These are phyloP conservation scores for Cystobasidium slooffiae DNA, from an alignment of 1,284 basidiomycete species.

Conservation along the genomic window DNA sequence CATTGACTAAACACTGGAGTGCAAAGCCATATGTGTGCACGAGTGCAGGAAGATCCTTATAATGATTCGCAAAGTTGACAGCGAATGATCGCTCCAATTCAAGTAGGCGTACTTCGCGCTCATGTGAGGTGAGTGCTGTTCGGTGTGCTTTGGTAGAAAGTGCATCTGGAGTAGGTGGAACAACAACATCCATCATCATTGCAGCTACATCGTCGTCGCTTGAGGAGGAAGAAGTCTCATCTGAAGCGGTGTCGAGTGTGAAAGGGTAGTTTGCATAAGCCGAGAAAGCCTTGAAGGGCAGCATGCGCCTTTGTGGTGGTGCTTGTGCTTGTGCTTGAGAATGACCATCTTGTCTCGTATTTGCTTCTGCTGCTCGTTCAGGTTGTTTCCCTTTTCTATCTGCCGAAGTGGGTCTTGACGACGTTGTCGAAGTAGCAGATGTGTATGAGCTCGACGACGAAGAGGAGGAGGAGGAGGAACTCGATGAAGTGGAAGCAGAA, in stretches of 20 bases:
- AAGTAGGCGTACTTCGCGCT: constrained; percentile 72
- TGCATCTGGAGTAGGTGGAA: background rate
- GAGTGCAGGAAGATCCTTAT: constrained; percentile 58
- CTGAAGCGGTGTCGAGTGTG: constrained; percentile 1
- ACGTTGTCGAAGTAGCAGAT: background rate
- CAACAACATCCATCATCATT: background rate
- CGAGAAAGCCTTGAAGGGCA: constrained; percentile 52
- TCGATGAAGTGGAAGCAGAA: constrained; percentile 9
- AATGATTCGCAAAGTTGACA: constrained; percentile 51
- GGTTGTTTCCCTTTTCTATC: constrained; percentile 16
- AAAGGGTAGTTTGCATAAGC: constrained; percentile 46
- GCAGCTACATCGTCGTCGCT: background rate
- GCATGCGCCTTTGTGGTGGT: constrained; percentile 45
- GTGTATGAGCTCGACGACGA: constrained; percentile 1
- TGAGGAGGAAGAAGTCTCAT: background rate
- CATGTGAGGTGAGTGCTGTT: constrained; percentile 15
- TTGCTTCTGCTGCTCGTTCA: background rate
- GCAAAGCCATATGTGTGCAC: constrained; percentile 73
- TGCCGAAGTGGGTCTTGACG: background rate
- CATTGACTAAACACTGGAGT: constrained; percentile 97
- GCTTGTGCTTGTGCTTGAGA: background rate
- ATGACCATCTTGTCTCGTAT: background rate
- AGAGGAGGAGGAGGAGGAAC: constrained; percentile 17
- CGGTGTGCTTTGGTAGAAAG: background rate
- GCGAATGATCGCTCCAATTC: constrained; percentile 42